Base-by-base conservation (phyloP, 768 basidiomycete genomes). In the Mrakia gelida region DNA sequence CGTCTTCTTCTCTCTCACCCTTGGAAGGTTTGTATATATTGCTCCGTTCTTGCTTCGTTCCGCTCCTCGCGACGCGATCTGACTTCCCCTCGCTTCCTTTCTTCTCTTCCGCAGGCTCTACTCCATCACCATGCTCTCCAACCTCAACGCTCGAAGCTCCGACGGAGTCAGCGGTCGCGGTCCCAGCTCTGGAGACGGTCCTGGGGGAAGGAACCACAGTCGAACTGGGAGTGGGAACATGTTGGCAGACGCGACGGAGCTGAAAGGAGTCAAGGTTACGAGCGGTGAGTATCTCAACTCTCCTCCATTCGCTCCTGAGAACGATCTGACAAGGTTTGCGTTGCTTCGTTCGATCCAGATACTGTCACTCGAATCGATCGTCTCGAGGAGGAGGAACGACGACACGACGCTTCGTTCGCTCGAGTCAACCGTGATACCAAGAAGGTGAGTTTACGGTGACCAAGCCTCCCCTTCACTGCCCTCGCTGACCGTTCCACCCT, bases 111-210 rank as follows among this genome's bases (percentile, higher is more conserved):
- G 9, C 59, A 59, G 67, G 18, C 67, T 70, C 34, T 70, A 70
- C 38, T 41, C 67, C 26, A 43, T 38, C 4, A 41, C 67, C 34
- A 70, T 70, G 67, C 15, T 70, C 34, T 70, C 67, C 34, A 70
- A 70, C 67, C 41, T 70, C 9, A 70, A 70, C 38, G 67, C 67
- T 38, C 41, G 67, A 70, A 70, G 38, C 23, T 41, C 38, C 6
- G 41, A 70, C 8, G 38, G 41, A 26, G 18, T 26, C 1, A 38
- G 34, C 9, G 41, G 67, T 3, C 67, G 67, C 11, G 67, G 67
- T 38, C 23, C 13, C 41, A 41, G 34, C 34, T 70, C 67, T 0
- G 67, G 67, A 18, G 41, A 70, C 21, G 67, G 59, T 2, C 13
- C 49, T 1, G 49, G 49, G 28, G 28, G 59, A 28, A 26, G 59